Base-by-base conservation (phyloP, 2,329 filamentous ascomycete species). In the Blastomyces parvus region DNA sequence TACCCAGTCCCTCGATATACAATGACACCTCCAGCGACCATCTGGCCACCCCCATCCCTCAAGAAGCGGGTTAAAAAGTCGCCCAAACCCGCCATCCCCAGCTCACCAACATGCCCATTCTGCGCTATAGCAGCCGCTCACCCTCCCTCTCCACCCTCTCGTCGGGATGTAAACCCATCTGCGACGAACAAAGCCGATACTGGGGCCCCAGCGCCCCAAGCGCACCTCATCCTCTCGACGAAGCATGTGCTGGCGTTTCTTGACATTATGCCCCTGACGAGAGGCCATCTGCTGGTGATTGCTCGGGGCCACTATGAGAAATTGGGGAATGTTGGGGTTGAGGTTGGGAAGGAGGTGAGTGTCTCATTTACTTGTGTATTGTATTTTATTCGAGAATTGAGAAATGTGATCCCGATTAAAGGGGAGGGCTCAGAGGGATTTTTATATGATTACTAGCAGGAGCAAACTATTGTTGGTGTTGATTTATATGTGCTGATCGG, bases 201-300 rank as follows among this genome's bases (percentile, higher is more conserved):
- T 14, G n/a, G 57, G 1, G 7, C 57, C 17, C 60, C n/a, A 11
- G 33, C 1, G 55, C 61, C 53, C 48, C 67, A 71, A 57, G 56
- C 76, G 0, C 72, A 84, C 70, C 72, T 97, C 38, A 83, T 97
- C 40, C 83, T 97, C 64, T 90, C 89, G 2, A 94, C 90, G 0
- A 86, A 86, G 1, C 75, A 86, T 65, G 85, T 94, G 36, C 78
- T 97, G 66, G 91, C 91, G 52, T 97, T 97, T 77, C 83, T 97
- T 69, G 93, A 97, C 77, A 96, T 97, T 71, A 84, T 95, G 80
- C 94, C 94, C 0, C 84, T 97, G 60, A 88, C 89, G 0, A 81
- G 81, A 0, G 92, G 92, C 1, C 93, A 97, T 79, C 76, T 97
- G 7, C 83, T 97, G 0, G 82, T 97, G 42, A 90, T 88, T 62